These are phyloP conservation scores for Pythium myriotylum DNA, from an alignment of 352 stramenopile genomes.

Conservation along the genomic window DNA sequence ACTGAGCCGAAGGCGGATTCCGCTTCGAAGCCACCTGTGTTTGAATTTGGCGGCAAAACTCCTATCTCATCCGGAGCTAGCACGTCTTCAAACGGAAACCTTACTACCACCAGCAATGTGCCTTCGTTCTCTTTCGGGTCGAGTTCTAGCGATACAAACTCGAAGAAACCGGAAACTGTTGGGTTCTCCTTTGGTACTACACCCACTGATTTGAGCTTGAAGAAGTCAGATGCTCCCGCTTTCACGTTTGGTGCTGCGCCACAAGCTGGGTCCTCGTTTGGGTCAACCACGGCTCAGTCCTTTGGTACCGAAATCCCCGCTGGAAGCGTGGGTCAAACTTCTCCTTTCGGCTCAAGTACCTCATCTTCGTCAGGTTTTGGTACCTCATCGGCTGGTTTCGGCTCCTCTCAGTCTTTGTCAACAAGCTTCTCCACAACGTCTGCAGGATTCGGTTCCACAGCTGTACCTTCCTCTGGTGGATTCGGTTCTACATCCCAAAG, in stretches of 20 bases:
- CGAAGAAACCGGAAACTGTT: conserved; percentile 20
- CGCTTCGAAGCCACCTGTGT: conserved; percentile 28
- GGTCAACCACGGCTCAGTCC: neutral
- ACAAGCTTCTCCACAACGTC: neutral
- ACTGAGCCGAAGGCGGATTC: neutral
- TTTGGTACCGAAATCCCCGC: neutral
- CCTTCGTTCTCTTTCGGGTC: conserved; percentile 31
- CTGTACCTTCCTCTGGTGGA: neutral
- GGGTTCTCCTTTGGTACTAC: conserved; percentile 35
- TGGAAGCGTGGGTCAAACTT: conserved; percentile 4
- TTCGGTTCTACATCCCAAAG: too few relatives aligned
- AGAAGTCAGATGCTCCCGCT: conserved; percentile 21
- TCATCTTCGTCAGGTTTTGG: conserved; percentile 4
- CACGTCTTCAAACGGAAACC: conserved; percentile 1
- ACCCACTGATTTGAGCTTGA: conserved; percentile 4
- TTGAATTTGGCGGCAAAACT: conserved; percentile 51
- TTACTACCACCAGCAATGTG: neutral
- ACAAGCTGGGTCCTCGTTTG: conserved; percentile 19
- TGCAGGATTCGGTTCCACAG: conserved; percentile 4
- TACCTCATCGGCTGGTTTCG: conserved; percentile 14
- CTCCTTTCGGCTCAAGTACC: conserved; percentile 5
- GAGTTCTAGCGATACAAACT: conserved; percentile 1
- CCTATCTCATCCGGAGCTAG: conserved; percentile 42
- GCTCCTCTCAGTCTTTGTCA: conserved; percentile 21
- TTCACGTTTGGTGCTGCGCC: conserved; percentile 37